Evolutionary conservation across 2,329 filamentous ascomycete genomes (phyloP).

Genomic region (Apiospora rasikravindrae): DNA sequence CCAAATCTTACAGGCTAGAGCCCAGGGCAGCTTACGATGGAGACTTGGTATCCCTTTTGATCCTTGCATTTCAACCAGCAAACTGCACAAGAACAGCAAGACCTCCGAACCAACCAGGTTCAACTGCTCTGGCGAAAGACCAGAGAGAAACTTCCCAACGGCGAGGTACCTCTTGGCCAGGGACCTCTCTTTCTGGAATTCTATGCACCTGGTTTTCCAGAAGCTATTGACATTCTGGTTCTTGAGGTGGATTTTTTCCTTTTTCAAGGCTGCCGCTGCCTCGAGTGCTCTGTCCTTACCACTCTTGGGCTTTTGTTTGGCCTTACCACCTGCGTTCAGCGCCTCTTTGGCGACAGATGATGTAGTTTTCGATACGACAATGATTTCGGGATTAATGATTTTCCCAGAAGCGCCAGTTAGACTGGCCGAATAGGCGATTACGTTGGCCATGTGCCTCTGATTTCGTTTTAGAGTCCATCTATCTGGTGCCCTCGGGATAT

Average conservation of each 20-base stretch:
- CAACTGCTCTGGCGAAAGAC: conserved; percentile 42
- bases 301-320: conserved; percentile 32
- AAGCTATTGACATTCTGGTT: conserved; percentile 41
- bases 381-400: conserved; percentile 65
- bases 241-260: conserved; percentile 39
- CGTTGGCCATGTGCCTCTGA: conserved; percentile 71
- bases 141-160: conserved; percentile 52
- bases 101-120: conserved; percentile 40
- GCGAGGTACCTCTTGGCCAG: conserved; percentile 53
- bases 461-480: conserved; percentile 52
- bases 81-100: conserved; percentile 42
- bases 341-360: conserved; percentile 7
- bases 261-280: conserved; percentile 41
- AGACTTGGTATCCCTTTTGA: background rate
- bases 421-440: conserved; percentile 71
- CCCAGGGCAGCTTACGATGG: conserved; percentile 25
- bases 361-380: conserved; percentile 52
- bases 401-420: conserved; percentile 69
- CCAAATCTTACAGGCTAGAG: conserved; percentile 16
- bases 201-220: conserved; percentile 51
- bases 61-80: conserved; percentile 30
- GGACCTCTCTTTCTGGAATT: conserved; percentile 52
- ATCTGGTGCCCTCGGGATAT: conserved; percentile 30
- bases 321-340: conserved; percentile 28
- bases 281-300: conserved; percentile 46